Evolutionary conservation across 768 basidiomycete genomes (phyloP), one percentile per base, ranked within the genome.

Genomic region (Mycena galericulata): DNA sequence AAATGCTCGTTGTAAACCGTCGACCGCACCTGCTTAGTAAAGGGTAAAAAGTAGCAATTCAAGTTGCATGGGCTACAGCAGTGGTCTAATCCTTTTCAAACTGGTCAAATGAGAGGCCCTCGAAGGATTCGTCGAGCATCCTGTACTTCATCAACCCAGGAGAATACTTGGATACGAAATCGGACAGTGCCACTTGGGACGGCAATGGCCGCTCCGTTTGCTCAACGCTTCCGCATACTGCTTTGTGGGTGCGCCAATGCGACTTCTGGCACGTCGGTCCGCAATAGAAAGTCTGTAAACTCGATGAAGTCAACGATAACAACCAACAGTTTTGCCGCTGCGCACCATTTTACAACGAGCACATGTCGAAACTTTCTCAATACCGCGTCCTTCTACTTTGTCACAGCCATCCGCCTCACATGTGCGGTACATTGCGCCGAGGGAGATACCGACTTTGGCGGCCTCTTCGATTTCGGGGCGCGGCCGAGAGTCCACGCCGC

Each of bases 341-440:
- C 71, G 3, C 64, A 75, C 74, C 61, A 69, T 77, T 76, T 70
- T 79, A 76, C 73, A 74, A 10, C 66, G 56, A 22, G 65, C 59
- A 55, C 76, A 77, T 10, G 62, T 56, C 22, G 66, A 67, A 17
- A 73, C 12, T 50, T 69, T 72, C 40, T 58, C 68, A 10, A 62
- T 55, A 51, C 69, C 74, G 0, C 59, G 43, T 10, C 67, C 69
- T 58, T 76, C 75, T 3, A 67, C 50, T 24, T 62, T 56, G 36
- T 45, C 29, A 40, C 76, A 77, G 26, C 61, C 62, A 8, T 59
- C 40, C 18, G 65, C 72, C 49, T 74, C 76, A 61, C 75, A 77
- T 8, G 54, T 29, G 17, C 68, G 72, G 64, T 72, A 72, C 64
- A 76, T 53, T 9, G 75, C 65, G 5, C 75, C 76, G n/a, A 70